phyloP scores from a whole-genome alignment of 495 filamentous ascomycete genomes.

The Talaromyces ruber region DNA sequence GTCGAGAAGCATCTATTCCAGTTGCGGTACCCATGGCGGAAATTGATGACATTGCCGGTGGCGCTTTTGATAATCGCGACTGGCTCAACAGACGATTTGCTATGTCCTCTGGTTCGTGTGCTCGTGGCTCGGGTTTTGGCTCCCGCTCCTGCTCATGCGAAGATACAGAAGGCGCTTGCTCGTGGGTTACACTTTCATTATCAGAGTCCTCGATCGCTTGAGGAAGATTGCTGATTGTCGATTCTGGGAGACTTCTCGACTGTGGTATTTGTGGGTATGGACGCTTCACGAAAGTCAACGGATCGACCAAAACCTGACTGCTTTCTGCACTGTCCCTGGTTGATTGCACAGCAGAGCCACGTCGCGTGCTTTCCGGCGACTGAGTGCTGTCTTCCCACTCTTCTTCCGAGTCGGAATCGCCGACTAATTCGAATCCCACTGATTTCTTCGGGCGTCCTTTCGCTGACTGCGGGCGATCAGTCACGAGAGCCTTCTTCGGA shows the following conservation, averaged over 20 bases:
- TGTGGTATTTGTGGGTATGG: constrained; percentile 35
- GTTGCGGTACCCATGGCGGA: constrained; percentile 35
- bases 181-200: constrained; percentile 15
- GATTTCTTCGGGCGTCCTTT: constrained; percentile 33
- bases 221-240: constrained; percentile 19
- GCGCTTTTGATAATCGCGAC: constrained; percentile 35
- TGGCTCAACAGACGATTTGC: constrained; percentile 32
- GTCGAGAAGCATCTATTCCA: constrained; percentile 21
- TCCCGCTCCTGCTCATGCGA: constrained; percentile 6
- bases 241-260: constrained; percentile 38
- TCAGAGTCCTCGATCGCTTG: constrained; percentile 13
- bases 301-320: constrained; percentile 31
- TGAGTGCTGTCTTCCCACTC: constrained; percentile 47
- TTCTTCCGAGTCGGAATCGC: constrained; percentile 34
- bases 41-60: constrained; percentile 41
- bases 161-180: constrained; percentile 6
- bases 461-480: constrained; percentile 27
- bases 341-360: constrained; percentile 33
- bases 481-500: constrained; percentile 29
- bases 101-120: constrained; percentile 26
- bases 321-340: constrained; percentile 32
- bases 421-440: constrained; percentile 36
- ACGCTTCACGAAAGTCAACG: constrained; percentile 40
- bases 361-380: constrained; percentile 39
- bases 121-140: constrained; percentile 6